Evolutionary conservation across 2,329 filamentous ascomycete genomes (phyloP).

Genomic region (Cryphonectria carpinicola): DNA sequence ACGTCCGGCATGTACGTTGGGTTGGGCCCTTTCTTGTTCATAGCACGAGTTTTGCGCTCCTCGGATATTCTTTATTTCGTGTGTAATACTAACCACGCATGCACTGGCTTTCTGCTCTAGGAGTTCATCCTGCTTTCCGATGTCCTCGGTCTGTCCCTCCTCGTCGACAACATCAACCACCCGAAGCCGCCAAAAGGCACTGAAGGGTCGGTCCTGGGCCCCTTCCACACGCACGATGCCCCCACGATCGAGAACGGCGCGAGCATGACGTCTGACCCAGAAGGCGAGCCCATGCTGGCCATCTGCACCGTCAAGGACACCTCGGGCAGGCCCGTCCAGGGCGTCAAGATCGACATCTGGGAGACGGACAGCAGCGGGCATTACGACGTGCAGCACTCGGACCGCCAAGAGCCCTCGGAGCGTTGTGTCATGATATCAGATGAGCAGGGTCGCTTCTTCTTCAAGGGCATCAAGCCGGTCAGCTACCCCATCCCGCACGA

Average conservation of each 20-base stretch:
- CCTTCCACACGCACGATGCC: conserved; percentile 83
- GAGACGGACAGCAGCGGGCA: conserved; percentile 80
- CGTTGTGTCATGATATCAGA: conserved; percentile 69
- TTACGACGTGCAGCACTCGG: conserved; percentile 80
- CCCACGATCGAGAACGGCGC: conserved; percentile 59
- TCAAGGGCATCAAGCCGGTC: conserved; percentile 82
- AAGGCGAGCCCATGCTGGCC: conserved; percentile 72
- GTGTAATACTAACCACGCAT: neutral
- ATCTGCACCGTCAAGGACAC: conserved; percentile 74
- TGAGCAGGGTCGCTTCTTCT: conserved; percentile 77
- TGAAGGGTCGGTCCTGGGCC: conserved; percentile 79
- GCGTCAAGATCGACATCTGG: conserved; percentile 80
- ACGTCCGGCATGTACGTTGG: conserved; percentile 68
- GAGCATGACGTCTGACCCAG: conserved; percentile 68
- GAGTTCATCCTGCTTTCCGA: conserved; percentile 86
- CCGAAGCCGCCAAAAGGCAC: conserved; percentile 73
- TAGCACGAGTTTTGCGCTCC: neutral
- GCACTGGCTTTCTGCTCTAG: conserved; percentile 37
- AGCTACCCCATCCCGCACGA: conserved; percentile 85
- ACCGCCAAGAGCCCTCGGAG: conserved; percentile 68
- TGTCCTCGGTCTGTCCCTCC: conserved; percentile 75
- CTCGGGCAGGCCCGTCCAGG: conserved; percentile 62
- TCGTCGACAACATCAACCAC: conserved; percentile 83
- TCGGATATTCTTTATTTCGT: neutral
- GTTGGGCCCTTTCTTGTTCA: neutral